Percentiles rank a stretch among this genome's conserved stretches.
Evolutionary conservation across 805 yeast genomes (phyloP).

Genomic region (Barnettozyma californica): DNA sequence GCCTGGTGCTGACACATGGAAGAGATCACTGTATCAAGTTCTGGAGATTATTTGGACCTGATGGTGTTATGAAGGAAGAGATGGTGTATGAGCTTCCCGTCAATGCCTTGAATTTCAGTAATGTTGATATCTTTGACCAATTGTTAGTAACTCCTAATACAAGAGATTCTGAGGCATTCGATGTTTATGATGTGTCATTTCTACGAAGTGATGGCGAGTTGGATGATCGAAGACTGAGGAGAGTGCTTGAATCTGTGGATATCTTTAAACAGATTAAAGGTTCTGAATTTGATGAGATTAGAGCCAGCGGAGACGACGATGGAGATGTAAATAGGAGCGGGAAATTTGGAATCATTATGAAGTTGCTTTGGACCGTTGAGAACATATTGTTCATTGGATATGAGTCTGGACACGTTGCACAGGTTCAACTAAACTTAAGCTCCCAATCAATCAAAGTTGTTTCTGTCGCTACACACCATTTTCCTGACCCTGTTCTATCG

Average conservation of each 20-base stretch:
- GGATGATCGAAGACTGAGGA: conserved; percentile 16
- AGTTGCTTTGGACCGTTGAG: conserved; percentile 34
- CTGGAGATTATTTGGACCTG: conserved; percentile 34
- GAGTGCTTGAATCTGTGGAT: conserved; percentile 23
- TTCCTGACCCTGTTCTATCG: conserved; percentile 53
- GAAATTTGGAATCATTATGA: conserved; percentile 67
- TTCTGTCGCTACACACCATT: conserved; percentile 28
- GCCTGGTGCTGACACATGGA: conserved; percentile 57
- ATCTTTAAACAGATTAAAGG: conserved; percentile 12
- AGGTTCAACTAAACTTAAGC: conserved; percentile 22
- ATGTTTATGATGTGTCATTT: conserved; percentile 43
- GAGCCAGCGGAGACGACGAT: conserved; percentile 2
- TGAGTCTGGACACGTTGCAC: conserved; percentile 63
- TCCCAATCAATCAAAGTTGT: conserved; percentile 7
- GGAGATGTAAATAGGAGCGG: conserved; percentile 16
- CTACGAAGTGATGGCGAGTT: conserved; percentile 6
- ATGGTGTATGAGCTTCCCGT: conserved; percentile 52
- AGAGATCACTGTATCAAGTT: conserved; percentile 52
- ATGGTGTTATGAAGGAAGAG: conserved; percentile 4
- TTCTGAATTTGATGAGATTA: neutral
- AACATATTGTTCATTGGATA: conserved; percentile 49
- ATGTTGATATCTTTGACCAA: conserved; percentile 40
- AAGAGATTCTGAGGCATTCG: conserved; percentile 56
- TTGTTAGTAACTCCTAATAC: conserved; percentile 57
- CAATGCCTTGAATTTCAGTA: conserved; percentile 68